Evolutionary conservation across 208 protist genomes (phyloP).

Genomic region (Crithidia sp.): DNA sequence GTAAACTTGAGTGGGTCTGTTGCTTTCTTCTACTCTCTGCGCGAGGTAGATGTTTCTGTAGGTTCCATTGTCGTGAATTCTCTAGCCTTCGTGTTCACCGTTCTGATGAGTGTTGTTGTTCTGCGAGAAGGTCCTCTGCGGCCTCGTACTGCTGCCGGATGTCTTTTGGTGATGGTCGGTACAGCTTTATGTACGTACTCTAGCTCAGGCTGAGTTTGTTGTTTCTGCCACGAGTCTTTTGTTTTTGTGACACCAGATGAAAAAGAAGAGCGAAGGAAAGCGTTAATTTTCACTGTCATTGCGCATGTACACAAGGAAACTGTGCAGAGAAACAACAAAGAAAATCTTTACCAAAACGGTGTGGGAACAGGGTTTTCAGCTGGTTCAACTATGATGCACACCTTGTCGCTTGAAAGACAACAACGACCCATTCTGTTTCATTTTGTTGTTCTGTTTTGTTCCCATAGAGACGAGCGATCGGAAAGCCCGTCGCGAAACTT

Average conservation of each 20-base stretch:
- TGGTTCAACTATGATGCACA: too few species aligned
- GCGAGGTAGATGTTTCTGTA: conserved; percentile 78
- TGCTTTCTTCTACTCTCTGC: conserved; percentile 77
- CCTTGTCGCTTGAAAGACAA: too few species aligned
- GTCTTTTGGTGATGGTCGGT: conserved; percentile 67
- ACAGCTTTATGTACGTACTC: conserved; percentile 77
- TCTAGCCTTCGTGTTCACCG: conserved; percentile 84
- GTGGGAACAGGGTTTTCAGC: too few species aligned
- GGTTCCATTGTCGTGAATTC: conserved; percentile 86
- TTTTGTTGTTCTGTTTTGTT: too few species aligned
- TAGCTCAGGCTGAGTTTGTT: conserved; percentile 16
- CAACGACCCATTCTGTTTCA: too few species aligned
- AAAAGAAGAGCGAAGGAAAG: background rate
- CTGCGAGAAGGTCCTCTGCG: conserved; percentile 64
- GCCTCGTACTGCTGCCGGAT: conserved; percentile 49
- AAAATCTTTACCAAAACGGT: too few species aligned
- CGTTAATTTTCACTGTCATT: too few species aligned
- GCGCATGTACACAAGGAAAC: too few species aligned
- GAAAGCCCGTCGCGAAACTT: too few species aligned
- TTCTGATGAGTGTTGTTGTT: conserved; percentile 72
- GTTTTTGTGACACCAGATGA: background rate
- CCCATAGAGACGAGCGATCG: too few species aligned
- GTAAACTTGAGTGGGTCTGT: conserved; percentile 77
- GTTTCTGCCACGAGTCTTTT: too few species aligned
- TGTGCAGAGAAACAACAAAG: too few species aligned